A percentile compares a stretch with the other conserved stretches of the same genome.
phyloP scores from a whole-genome alignment of 2,329 filamentous ascomycete species.

The Aspergillus persii region DNA sequence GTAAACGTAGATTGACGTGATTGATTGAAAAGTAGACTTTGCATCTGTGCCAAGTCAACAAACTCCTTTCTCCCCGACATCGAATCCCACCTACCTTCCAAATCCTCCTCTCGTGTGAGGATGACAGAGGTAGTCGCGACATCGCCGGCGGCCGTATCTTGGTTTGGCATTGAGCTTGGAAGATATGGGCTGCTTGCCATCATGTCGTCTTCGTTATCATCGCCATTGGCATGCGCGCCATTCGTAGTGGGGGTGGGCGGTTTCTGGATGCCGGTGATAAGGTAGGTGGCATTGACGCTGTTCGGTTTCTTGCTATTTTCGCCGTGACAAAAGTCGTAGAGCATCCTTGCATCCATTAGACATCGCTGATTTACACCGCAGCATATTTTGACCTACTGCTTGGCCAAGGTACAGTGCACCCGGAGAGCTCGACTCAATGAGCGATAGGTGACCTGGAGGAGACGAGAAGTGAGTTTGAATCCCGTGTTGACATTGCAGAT shows the following conservation, averaged over 20 bases:
- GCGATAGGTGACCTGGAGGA: constrained; percentile 77
- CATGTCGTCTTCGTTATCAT: constrained; percentile 58
- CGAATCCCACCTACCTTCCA: constrained; percentile 56
- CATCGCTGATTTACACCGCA: constrained; percentile 16
- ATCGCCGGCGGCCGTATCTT: constrained; percentile 49
- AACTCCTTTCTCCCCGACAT: not conserved
- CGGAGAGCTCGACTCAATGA: constrained; percentile 77
- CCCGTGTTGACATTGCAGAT: not conserved
- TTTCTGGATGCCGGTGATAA: constrained; percentile 69
- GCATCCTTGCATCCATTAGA: constrained; percentile 59
- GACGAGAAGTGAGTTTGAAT: not conserved
- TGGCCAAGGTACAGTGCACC: constrained; percentile 81
- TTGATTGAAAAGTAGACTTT: constrained; percentile 66
- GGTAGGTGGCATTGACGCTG: constrained; percentile 87
- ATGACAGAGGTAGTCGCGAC: constrained; percentile 60
- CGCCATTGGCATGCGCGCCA: constrained; percentile 48
- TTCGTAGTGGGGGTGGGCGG: constrained; percentile 36
- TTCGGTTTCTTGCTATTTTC: constrained; percentile 73
- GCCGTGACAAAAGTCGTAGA: constrained; percentile 77
- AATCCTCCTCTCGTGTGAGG: constrained; percentile 68
- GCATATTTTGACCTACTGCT: constrained; percentile 63
- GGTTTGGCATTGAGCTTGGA: constrained; percentile 62
- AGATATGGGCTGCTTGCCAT: constrained; percentile 67
- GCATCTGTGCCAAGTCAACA: constrained; percentile 50
- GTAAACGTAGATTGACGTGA: constrained; percentile 82